These are phyloP conservation scores for Candida ponderosae DNA, from an alignment of 805 yeast genomes.

Conservation along the genomic window DNA sequence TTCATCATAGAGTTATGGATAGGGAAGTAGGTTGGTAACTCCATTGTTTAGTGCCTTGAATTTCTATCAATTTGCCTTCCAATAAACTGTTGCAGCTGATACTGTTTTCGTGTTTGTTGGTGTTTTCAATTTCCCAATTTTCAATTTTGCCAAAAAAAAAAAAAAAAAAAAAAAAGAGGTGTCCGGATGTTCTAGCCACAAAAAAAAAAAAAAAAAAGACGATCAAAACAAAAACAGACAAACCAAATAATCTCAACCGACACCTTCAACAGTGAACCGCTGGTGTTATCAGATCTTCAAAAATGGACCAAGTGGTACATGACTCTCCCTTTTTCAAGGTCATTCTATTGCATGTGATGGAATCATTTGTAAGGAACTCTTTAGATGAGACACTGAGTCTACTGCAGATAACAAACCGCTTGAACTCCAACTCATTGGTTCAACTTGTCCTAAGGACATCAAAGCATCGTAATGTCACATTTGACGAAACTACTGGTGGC, in stretches of 20 bases:
- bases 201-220: too few relatives aligned
- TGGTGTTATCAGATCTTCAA: too few relatives aligned
- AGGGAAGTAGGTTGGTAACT: conserved; percentile 4
- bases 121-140: too few relatives aligned
- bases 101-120: too few relatives aligned
- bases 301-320: background rate
- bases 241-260: too few relatives aligned
- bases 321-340: conserved; percentile 8
- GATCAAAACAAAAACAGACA: too few relatives aligned
- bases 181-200: too few relatives aligned
- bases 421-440: conserved; percentile 14
- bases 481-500: background rate
- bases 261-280: background rate
- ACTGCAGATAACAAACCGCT: conserved; percentile 12
- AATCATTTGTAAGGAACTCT: conserved; percentile 15
- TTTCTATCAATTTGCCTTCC: conserved; percentile 2
- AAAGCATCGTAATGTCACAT: background rate
- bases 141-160: too few relatives aligned
- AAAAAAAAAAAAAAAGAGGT: too few relatives aligned
- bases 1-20: background rate
- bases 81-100: too few relatives aligned
- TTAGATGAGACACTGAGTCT: conserved; percentile 15
- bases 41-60: conserved; percentile 1
- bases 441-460: conserved; percentile 1
- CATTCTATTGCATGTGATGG: conserved; percentile 18